phyloP scores from a whole-genome alignment of 306 rosid species.

The Urtica urens region DNA sequence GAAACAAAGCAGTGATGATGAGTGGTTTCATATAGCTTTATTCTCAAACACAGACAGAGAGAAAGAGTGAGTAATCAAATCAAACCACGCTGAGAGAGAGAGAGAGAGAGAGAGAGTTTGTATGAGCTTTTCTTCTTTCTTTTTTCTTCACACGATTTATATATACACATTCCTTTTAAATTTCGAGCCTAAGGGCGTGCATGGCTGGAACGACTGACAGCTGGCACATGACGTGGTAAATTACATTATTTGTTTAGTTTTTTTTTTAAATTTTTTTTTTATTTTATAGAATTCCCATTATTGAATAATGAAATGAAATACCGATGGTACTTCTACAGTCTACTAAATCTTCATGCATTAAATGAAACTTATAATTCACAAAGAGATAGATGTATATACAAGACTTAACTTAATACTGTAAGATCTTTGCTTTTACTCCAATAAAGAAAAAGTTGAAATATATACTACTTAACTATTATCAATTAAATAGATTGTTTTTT shows the following conservation, averaged over 20 bases:
- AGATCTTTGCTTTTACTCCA: slow-evolving; percentile 60
- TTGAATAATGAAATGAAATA: neutral
- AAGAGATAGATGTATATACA: too few relatives aligned
- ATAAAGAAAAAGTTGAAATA: neutral
- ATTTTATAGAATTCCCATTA: neutral
- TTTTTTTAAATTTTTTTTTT: neutral
- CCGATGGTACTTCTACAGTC: neutral
- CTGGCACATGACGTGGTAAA: slow-evolving; percentile 34
- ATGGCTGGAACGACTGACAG: slow-evolving; percentile 25
- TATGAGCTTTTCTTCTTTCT: slow-evolving; percentile 16
- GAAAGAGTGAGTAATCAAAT: slow-evolving; percentile 54
- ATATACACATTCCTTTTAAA: neutral
- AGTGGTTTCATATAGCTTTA: slow-evolving; percentile 29
- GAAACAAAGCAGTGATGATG: slow-evolving; percentile 37
- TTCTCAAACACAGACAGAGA: slow-evolving; percentile 20
- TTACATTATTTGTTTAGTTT: neutral
- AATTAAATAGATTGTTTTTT: slow-evolving; percentile 15
- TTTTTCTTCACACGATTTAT: slow-evolving; percentile 46
- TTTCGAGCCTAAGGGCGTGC: slow-evolving; percentile 19
- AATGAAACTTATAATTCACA: slow-evolving; percentile 62
- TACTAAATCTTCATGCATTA: neutral
- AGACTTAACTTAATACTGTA: too few relatives aligned
- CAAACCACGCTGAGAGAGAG: slow-evolving; percentile 73
- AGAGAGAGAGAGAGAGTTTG: slow-evolving; percentile 32
- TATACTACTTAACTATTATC: neutral